phyloP scores from a whole-genome alignment of 495 filamentous ascomycete species.

The Friedmanniomyces simplex region DNA sequence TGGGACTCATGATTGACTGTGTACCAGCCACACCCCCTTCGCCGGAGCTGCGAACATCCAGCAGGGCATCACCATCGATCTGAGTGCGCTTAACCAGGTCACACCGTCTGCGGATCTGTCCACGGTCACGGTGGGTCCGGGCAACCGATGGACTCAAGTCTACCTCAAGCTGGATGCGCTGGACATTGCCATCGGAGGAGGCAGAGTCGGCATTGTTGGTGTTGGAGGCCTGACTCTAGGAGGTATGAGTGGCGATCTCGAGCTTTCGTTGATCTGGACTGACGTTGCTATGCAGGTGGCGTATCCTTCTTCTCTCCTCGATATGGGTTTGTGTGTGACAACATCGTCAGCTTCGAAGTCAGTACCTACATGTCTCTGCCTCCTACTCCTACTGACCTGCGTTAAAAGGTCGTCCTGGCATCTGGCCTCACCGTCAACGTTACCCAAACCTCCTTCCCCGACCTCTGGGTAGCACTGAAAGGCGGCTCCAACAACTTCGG shows the following conservation, averaged over 20 bases:
- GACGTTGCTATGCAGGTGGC: background rate
- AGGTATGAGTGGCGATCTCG: conserved; percentile 1
- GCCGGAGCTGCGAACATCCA: conserved; percentile 44
- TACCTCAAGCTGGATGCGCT: conserved; percentile 18
- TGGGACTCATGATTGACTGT: background rate
- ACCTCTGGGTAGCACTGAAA: conserved; percentile 34
- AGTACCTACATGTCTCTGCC: background rate
- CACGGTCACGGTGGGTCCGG: conserved; percentile 17
- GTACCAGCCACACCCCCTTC: conserved; percentile 38
- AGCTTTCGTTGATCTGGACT: background rate
- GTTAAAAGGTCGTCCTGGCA: conserved; percentile 22
- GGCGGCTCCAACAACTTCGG: conserved; percentile 38
- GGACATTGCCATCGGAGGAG: conserved; percentile 20
- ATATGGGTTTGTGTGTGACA: conserved; percentile 10
- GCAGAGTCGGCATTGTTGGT: conserved; percentile 21
- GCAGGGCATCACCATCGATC: conserved; percentile 45
- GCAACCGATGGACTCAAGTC: conserved; percentile 22
- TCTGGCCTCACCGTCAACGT: conserved; percentile 22
- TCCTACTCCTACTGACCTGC: background rate
- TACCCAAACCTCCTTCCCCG: conserved; percentile 21
- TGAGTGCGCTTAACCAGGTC: conserved; percentile 37
- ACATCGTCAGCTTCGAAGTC: conserved; percentile 27
- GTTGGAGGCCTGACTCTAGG: conserved; percentile 25
- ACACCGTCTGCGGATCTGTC: conserved; percentile 34
- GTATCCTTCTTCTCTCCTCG: conserved; percentile 13